Evolutionary conservation across 768 basidiomycete species (phyloP), one percentile per base, ranked within the genome.

Genomic region (Megacollybia marginata): DNA sequence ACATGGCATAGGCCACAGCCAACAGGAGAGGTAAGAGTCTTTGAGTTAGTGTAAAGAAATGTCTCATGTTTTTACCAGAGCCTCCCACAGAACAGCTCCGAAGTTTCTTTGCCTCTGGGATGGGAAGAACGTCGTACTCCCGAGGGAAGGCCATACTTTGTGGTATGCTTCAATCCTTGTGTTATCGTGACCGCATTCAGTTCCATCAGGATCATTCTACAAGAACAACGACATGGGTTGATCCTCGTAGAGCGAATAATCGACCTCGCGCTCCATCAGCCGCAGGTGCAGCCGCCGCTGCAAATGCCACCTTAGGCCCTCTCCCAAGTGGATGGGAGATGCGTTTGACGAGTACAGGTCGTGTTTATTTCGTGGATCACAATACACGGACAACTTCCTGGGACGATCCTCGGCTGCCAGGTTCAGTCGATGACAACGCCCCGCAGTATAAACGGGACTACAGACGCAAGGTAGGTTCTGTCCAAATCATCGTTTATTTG

Each of bases 381-480:
- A 93, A 86, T 54, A 87, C 85, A 35, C 77, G 86, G 48, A 91
- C 91, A 15, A 94, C 92, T 13, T 81, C 88, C 6, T 94, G 92
- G 92, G 92, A 94, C 61, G 92, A 95, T 63, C 92, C 92, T 16
- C 80, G 92, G 46, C 65, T 93, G 47, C 92, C 92, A 0, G 83
- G 80, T 1, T 79, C 83, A 53, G 71, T 92, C 44, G 90, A 92
- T 59, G 83, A 87, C 55, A 89, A 83, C 66, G 90, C 90, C 3
- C 92, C 92, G n/a, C 91, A 94, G 67, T 94, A 93, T 68, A 93
- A 94, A 68, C 84, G 90, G 54, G 92, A 95, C 68, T 95, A 94
- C 64, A 73, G 92, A 54, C 74, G 90, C 50, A 95, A 94, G 67
- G 23, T 28, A 3, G 23, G 23, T 28, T 28, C 23, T 28, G 23